Conservation (phyloP, 148 eudicot genomes). For the Vaccinium vitisidaea region DNA sequence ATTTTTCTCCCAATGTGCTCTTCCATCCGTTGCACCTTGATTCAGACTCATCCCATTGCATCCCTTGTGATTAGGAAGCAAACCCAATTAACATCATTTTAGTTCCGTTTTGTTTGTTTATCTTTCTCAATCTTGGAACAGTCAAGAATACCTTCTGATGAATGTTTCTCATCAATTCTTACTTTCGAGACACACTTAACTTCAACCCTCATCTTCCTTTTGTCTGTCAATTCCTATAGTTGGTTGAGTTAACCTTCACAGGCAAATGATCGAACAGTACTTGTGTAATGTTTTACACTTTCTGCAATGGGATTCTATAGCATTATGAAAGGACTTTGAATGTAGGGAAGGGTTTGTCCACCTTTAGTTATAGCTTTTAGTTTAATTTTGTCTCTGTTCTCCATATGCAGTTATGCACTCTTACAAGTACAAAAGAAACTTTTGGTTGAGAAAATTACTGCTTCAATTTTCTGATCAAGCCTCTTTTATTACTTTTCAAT, state of each 20-base stretch:
- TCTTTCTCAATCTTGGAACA: too few species aligned
- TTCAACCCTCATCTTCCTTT: neutral
- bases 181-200: neutral
- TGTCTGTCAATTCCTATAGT: neutral
- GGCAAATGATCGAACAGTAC: neutral
- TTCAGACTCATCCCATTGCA: too few species aligned
- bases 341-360: neutral
- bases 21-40: too few species aligned
- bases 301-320: neutral
- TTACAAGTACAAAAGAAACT: neutral
- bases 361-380: neutral
- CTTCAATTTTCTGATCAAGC: neutral
- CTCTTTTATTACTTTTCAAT: neutral
- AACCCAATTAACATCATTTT: too few species aligned
- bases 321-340: neutral
- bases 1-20: too few species aligned
- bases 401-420: neutral
- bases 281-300: neutral
- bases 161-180: neutral
- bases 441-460: neutral
- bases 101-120: too few species aligned
- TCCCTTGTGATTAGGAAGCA: too few species aligned
- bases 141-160: neutral
- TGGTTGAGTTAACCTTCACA: neutral
- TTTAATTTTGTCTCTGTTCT: too few species aligned